A percentile compares a stretch with the other conserved stretches of the same genome.
These are phyloP conservation scores for Cantharellus anzutake DNA, from an alignment of 768 basidiomycete species.

Conservation along the genomic window DNA sequence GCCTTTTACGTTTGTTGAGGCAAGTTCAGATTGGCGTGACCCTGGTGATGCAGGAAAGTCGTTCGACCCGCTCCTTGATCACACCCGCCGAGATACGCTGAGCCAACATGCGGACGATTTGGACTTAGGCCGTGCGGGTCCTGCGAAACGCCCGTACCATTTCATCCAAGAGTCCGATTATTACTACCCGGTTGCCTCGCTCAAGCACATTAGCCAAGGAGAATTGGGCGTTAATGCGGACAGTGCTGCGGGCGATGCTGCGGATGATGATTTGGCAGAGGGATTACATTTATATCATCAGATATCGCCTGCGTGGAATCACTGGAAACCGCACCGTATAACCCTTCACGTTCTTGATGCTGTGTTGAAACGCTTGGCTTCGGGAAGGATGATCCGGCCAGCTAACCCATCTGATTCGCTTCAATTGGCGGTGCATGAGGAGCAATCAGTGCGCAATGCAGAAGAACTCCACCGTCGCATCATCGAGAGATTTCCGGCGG, in stretches of 20 bases:
- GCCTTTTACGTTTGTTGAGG: constrained; percentile 21
- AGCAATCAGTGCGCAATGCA: too few relatives aligned
- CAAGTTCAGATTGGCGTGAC: neutral
- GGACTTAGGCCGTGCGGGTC: neutral
- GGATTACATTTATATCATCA: constrained; percentile 41
- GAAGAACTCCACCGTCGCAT: constrained; percentile 14
- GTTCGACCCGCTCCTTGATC: neutral
- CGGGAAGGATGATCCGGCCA: neutral
- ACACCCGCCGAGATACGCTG: neutral
- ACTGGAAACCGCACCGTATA: constrained; percentile 42
- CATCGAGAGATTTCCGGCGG: constrained; percentile 30
- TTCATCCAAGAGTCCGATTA: neutral
- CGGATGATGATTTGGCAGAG: constrained; percentile 30
- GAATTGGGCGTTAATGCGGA: neutral
- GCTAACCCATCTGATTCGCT: neutral
- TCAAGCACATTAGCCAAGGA: neutral
- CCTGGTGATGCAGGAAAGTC: neutral
- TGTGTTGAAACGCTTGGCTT: constrained; percentile 26
- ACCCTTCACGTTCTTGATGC: constrained; percentile 29
- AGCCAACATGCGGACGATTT: neutral
- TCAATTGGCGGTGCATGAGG: too few relatives aligned
- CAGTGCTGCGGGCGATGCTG: too few relatives aligned
- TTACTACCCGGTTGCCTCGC: neutral
- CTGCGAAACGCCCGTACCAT: neutral
- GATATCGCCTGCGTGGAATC: constrained; percentile 41